Evolutionary conservation across 1,139 yeast genomes (phyloP), one percentile per base, ranked within the genome.

Genomic region (Geotrichum restrictum): DNA sequence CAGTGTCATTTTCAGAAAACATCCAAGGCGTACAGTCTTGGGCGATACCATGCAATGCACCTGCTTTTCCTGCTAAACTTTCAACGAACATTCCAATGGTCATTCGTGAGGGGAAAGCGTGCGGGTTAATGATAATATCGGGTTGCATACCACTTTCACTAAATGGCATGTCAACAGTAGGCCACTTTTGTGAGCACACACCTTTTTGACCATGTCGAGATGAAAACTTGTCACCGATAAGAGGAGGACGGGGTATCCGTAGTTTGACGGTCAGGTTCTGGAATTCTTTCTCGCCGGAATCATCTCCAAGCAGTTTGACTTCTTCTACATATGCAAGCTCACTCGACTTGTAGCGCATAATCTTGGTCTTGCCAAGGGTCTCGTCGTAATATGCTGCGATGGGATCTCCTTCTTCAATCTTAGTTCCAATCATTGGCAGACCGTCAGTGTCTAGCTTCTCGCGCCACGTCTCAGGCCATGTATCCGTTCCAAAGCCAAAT

Each of bases 91-190:
- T 93, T 75, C 98, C 99, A 71, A 93, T 93, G 22, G 99, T 93
- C 99, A 93, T 93, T 91, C 98, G 95, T 40, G 98, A 91, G 59
- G 98, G 98, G 83, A 93, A 93, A 74, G 97, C 98, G 68, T 93
- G 98, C 1, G 98, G 98, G 66, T 93, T 93, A 96, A 93, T 93
- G 65, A 93, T 93, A 60, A 93, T 88, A 72, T 93, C 98, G 0
- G 98, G 98, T 3, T 81, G 76, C 46, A 91, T 80, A 63, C 98
- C 98, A 57, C 82, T 79, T 62, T 91, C 97, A 66, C 84, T 87
- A 69, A 93, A 93, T 56, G 99, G 99, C 96, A 93, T 84, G 69
- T 93, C 98, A 59, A 87, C 77, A 50, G 88, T 84, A 24, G 98
- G 98, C 96, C 98, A 93, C 71, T 91, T 93, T 70, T 96, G 86